Evolutionary conservation across 2,329 filamentous ascomycete species (phyloP), one percentile per base, ranked within the genome.

Genomic region (Colletotrichum tropicicola): DNA sequence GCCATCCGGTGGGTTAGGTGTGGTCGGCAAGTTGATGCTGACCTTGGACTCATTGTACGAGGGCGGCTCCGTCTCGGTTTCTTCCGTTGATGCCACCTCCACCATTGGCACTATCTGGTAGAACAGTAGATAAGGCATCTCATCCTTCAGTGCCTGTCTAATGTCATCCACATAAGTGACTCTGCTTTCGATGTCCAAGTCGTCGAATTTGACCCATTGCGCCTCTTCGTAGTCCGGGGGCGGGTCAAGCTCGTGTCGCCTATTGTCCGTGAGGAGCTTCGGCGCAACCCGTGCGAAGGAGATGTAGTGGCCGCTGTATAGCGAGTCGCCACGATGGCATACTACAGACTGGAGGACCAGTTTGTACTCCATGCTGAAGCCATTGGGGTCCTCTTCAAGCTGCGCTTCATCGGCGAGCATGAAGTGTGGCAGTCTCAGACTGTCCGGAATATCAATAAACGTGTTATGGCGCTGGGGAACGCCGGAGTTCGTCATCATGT

Each of bases 41-140:
- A 78, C 72, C 12, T 81, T 81, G 8, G 82, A 82, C 56, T 87
- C 84, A 49, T 83, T 80, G 69, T 91, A 91, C 1, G 88, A 87
- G 1, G 88, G 88, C 3, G 88, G 88, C 32, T 83, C 82, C 2
- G 77, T 76, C 30, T 82, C 80, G 1, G 79, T 82, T 45, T 78
- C 78, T 6, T 84, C 82, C 0, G 81, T 80, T 5, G 84, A 84
- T 1, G 83, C 80, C 7, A 91, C 86, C 59, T 94, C 92, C 28
- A 93, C 88, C 72, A 97, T 93, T 0, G 95, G 94, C 28, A 97
- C 87, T 41, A 98, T 92, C 76, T 98, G 95, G 73, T 98, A 99
- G 77, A 98, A 98, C 0, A 99, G 83, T 6, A 98, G 85, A 75
- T 98, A 98, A 0, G 96, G 95, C 75, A 93, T 97, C 75, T 98